phyloP scores from a whole-genome alignment of 202 grass and related monocot species.

The Zoysia matrella region DNA sequence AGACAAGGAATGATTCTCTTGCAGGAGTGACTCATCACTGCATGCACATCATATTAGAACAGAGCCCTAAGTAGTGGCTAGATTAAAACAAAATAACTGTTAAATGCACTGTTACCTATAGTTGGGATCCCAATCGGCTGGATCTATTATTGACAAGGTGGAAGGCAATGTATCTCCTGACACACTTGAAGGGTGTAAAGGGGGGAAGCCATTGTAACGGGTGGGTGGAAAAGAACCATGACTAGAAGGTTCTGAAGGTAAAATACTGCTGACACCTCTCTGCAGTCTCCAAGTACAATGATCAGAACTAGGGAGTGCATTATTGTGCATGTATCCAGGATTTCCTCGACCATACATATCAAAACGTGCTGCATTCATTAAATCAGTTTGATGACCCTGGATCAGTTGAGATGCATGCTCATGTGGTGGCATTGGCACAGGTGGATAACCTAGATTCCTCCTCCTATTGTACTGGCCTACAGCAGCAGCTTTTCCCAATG shows the following conservation, averaged over 20 bases:
- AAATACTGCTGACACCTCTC: conserved; percentile 47
- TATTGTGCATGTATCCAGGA: conserved; percentile 53
- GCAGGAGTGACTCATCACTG: conserved; percentile 92
- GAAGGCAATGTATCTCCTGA: conserved; percentile 60
- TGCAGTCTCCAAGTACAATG: conserved; percentile 79
- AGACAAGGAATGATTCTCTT: conserved; percentile 77
- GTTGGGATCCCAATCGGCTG: conserved; percentile 93
- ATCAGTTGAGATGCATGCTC: conserved; percentile 62
- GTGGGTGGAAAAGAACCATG: conserved; percentile 66
- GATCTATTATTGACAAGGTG: conserved; percentile 71
- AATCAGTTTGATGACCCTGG: conserved; percentile 60
- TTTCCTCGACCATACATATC: conserved; percentile 55
- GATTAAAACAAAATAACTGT: conserved; percentile 36
- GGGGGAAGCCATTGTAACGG: conserved; percentile 39
- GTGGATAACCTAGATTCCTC: conserved; percentile 64
- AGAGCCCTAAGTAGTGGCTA: conserved; percentile 25
- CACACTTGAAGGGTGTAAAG: conserved; percentile 45
- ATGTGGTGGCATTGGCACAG: conserved; percentile 70
- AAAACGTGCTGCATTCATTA: conserved; percentile 48
- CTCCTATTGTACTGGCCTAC: conserved; percentile 91
- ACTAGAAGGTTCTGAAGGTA: conserved; percentile 48
- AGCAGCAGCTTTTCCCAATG: conserved; percentile 74
- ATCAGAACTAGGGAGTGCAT: conserved; percentile 59
- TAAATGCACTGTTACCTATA: conserved; percentile 76
- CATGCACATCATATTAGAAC: conserved; percentile 35